These are phyloP conservation scores for Pestalotiopsis sp. DNA, from an alignment of 2,329 filamentous ascomycete species.

Conservation along the genomic window DNA sequence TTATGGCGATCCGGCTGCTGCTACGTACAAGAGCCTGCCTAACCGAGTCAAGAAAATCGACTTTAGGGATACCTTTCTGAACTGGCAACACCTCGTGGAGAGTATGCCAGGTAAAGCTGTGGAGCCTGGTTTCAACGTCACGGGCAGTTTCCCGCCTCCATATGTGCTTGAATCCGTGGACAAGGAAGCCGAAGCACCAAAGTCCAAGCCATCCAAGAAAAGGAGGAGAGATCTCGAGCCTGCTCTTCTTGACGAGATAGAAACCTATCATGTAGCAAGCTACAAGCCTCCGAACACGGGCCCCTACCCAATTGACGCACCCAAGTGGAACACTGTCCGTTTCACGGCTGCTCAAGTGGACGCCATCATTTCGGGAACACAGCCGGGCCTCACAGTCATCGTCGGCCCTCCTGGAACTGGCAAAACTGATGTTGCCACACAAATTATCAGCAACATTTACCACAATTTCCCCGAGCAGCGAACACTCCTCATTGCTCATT, in stretches of 20 bases:
- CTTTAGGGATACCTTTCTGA: constrained; percentile 90
- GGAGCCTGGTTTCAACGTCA: constrained; percentile 73
- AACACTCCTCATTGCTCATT: constrained; percentile 91
- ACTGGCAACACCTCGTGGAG: constrained; percentile 92
- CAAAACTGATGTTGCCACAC: constrained; percentile 98
- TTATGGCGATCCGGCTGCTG: constrained; percentile 88
- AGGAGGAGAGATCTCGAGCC: constrained; percentile 78
- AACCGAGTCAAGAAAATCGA: constrained; percentile 81
- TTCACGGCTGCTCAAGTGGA: constrained; percentile 93
- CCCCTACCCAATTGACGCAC: constrained; percentile 83
- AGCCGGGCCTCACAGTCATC: constrained; percentile 90
- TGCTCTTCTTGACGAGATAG: constrained; percentile 60
- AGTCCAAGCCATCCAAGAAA: constrained; percentile 76
- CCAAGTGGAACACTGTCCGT: constrained; percentile 79
- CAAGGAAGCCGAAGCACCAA: constrained; percentile 51
- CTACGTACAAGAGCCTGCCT: constrained; percentile 80
- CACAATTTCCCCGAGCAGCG: constrained; percentile 95
- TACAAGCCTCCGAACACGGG: constrained; percentile 89
- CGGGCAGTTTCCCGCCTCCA: constrained; percentile 79
- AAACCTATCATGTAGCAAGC: constrained; percentile 80
- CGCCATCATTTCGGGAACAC: constrained; percentile 90
- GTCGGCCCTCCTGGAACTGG: constrained; percentile 95
- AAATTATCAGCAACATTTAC: constrained; percentile 98
- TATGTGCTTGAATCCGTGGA: constrained; percentile 77
- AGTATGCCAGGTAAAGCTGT: constrained; percentile 87